Evolutionary conservation across 108 stramenopile genomes (phyloP), one percentile per base, ranked within the genome.

Genomic region (Cyclotella kingstonii): DNA sequence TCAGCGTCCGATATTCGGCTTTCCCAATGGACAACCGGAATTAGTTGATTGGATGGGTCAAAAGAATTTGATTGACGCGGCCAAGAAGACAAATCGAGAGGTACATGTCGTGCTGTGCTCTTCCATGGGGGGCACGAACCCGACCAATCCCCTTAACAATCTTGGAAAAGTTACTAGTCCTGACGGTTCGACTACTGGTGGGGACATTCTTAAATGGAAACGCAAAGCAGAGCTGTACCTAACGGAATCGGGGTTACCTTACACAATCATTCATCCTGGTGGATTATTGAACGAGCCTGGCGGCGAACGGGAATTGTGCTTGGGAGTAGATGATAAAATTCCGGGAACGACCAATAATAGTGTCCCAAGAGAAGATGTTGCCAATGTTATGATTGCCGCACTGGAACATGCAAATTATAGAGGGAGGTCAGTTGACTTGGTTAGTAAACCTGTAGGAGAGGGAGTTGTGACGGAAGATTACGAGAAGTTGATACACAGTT

Each of bases 241-340:
- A 8, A 83, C 69, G 34, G 85, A 81, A 3, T 70, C 67, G 4
- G 83, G 84, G 18, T 49, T 64, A 47, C 69, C 81, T 1, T 94
- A 88, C 48, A 94, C 92, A 7, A 94, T 91, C 53, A 78, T 94
- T n/a, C 92, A 94, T 70, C 89, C 92, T 6, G 92, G 92, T 15
- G 92, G 92, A 1, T 62, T 94, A 38, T 34, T 86, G 14, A 89
- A 94, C 56, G 81, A 89, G 66, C 73, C 72, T 2, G 88, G 90
- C 2, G 78, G 80, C 38, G 73, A 94, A 70, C 84, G 86, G 12
- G 83, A 79, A 49, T 61, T 94, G 18, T 68, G 87, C 7, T 36
- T 87, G 4, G 89, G 82, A n/a, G 81, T 88, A 6, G 86, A 94
- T 73, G 92, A 94, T 60, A 65, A 35, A 27, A 44, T 84, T 11